Evolutionary conservation across 768 basidiomycete species (phyloP).

Genomic region (Termitomyces sp.): DNA sequence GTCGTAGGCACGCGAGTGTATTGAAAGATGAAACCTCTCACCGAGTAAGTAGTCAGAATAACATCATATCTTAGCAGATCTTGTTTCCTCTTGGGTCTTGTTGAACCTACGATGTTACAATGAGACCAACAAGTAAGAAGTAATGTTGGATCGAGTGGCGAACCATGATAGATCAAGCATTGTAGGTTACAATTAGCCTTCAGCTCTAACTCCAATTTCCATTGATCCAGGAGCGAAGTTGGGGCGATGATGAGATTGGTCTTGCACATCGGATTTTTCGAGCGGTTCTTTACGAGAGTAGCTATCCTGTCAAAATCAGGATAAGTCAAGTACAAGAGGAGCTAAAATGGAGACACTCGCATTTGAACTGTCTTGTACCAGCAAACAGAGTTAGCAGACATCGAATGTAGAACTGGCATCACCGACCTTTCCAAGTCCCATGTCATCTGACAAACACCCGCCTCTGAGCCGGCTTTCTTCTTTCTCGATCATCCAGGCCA

Average conservation of each 20-base stretch:
- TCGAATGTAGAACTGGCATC: not conserved
- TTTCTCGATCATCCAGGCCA: conserved; percentile 56
- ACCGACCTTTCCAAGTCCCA: conserved; percentile 56
- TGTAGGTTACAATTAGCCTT: conserved; percentile 44
- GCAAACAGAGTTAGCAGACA: not conserved
- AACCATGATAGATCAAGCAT: conserved; percentile 61
- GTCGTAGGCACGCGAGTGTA: not conserved
- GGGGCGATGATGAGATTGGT: conserved; percentile 67
- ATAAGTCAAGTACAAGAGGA: not conserved
- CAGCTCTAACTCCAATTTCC: conserved; percentile 54
- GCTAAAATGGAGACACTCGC: conserved; percentile 17
- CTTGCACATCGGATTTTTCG: conserved; percentile 44
- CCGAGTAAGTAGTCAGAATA: conserved; percentile 51
- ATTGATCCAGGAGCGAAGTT: conserved; percentile 60
- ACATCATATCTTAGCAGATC: conserved; percentile 56
- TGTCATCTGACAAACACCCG: conserved; percentile 46
- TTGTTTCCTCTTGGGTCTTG: conserved; percentile 37
- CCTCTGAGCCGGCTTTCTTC: conserved; percentile 36
- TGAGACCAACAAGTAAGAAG: not conserved
- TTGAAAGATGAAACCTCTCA: conserved; percentile 15
- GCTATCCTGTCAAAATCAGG: conserved; percentile 41
- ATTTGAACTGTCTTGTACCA: conserved; percentile 40
- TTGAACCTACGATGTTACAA: conserved; percentile 25
- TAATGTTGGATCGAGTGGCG: not conserved
- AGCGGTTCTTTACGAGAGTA: conserved; percentile 46